Base-by-base conservation (phyloP, 805 yeast species). In the Schizosaccharomyces cryophilus region DNA sequence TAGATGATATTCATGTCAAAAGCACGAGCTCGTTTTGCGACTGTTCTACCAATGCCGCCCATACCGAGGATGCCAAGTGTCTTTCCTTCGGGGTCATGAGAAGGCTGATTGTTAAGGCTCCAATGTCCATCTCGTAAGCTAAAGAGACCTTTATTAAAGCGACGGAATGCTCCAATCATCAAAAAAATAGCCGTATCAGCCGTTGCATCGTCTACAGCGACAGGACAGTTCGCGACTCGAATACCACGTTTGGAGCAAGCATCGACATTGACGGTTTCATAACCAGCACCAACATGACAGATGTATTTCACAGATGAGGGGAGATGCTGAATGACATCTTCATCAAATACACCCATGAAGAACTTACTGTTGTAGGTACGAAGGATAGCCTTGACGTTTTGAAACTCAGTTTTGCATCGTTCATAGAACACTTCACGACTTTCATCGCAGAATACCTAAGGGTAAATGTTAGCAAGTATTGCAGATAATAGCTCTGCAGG, bases 1-100 rank as follows among this genome's bases (percentile, higher is more conserved):
- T 87, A 87, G 47, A 83, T 70, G 64, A 84, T 79, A 66, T 79
- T 81, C 71, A 87, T 85, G 2, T 93, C 95, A 71, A 87, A 87
- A 7, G 90, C 89, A 65, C 73, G 71, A 64, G 85, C 75, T 66
- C 90, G 78, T 65, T 81, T 80, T 61, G 87, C 77, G 61, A 87
- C 81, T 38, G 86, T 85, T 62, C 88, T 79, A 58, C 95, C 95
- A 71, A 87, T 87, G 42, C 95, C 95, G 42, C 95, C 95, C 79
- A 87, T 77, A 17, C 95, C 95, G 61, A 84, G 74, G 61, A 87
- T 81, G 59, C 95, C 95, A 26, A 87, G 82, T 21, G 76, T 76
- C 68, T 83, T 83, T 7, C 86, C 87, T 64, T 76, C 80, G 19
- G 94, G 94, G 67, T 83, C 89, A 67, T 78, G 78, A 6, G 94